A percentile compares a stretch with the other conserved stretches of the same genome.
phyloP scores from a whole-genome alignment of 2,329 filamentous ascomycete species.

The Fusarium torreyae region DNA sequence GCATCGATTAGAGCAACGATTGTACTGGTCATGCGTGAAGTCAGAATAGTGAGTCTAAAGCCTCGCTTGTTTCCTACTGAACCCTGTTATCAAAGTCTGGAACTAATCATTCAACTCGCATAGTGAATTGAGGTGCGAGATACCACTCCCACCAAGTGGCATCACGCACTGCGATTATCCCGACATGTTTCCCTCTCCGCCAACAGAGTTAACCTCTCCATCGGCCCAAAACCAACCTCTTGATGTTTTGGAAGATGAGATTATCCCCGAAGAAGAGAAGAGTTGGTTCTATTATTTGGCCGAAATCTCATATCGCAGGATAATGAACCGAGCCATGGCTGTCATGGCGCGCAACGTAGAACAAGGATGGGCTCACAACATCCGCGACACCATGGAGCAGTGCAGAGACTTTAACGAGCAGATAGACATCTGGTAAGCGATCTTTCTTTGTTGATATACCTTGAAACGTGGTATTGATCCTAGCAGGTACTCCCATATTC shows the following conservation, averaged over 20 bases:
- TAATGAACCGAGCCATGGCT: constrained; percentile 3
- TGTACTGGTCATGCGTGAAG: constrained; percentile 9
- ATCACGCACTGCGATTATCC: constrained; percentile 3
- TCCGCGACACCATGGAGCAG: background rate
- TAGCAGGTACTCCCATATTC: background rate
- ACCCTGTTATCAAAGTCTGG: too few species aligned
- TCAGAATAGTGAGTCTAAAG: background rate
- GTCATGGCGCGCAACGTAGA: background rate
- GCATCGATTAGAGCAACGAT: constrained; percentile 1
- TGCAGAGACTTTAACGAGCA: constrained; percentile 1
- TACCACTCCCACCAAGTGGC: background rate
- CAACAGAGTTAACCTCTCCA: background rate
- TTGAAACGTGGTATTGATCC: too few species aligned
- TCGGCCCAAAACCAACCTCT: background rate
- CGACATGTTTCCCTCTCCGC: background rate
- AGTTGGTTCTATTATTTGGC: constrained; percentile 10
- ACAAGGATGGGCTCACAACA: background rate
- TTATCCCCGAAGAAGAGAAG: background rate
- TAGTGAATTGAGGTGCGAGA: constrained; percentile 3
- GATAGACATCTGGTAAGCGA: background rate
- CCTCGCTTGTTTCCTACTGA: too few species aligned
- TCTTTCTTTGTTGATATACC: too few species aligned
- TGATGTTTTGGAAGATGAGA: background rate
- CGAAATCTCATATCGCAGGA: background rate
- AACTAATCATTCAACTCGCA: too few species aligned